Base-by-base conservation (phyloP, 2,329 filamentous ascomycete genomes). In the Ramichloridium luteum region DNA sequence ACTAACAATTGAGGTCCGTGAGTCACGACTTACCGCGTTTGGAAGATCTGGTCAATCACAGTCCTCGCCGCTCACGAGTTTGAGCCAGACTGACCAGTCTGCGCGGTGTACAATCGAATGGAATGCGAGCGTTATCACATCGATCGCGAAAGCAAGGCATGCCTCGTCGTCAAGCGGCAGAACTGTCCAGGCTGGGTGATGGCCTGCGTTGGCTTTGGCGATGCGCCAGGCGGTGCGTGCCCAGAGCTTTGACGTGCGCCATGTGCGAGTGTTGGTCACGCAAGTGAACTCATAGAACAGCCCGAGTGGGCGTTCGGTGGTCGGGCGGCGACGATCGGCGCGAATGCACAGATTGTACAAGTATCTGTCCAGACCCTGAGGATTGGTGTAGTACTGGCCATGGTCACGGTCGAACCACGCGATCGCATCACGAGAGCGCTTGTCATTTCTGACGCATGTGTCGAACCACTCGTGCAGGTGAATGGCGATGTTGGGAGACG, bases 381-480 rank as follows among this genome's bases (percentile, higher is more conserved):
- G 14, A n/a, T 33, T 34, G 11, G 31, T 20, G 30, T 37, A 43
- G 31, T 46, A 47, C 11, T 36, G 37, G 2, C 27, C 18, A 2
- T 31, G 28, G 3, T 39, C 45, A 3, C 15, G 32, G 14, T 44
- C 41, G 37, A 49, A 40, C 44, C 44, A 49, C 5, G 37, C 36
- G 9, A 39, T 32, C 1, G 17, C 40, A 2, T 44, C 37, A 6
- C 35, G 27, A 6, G 17, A 16, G n/a, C 33, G 31, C 3, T 30
- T 11, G 15, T 18, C 18, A n/a, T 16, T 13, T 15, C 12, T n/a
- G 13, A 47, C 27, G 28, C 44, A 46, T 12, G 43, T 17, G 8
- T 40, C 35, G 28, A 46, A 46, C 46, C 44, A 49, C 3, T 40
- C 16, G 6, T 20, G 30, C 3, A 48, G 37, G 25, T 49, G 45